Conservation (phyloP, 345 rosid genomes). For the Hibiscus mutabilis region DNA sequence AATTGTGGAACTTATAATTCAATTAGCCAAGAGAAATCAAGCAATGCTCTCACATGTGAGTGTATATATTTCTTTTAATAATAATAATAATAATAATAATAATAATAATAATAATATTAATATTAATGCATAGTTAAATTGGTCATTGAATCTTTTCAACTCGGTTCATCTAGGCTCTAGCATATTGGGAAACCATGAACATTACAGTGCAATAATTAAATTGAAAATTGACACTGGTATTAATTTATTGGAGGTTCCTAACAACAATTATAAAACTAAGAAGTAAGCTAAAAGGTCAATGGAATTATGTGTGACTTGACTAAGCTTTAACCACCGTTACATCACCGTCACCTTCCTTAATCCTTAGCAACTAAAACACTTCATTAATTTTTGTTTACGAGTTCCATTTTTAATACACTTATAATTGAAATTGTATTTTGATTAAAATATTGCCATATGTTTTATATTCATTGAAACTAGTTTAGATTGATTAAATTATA, state of each 20-base stretch:
- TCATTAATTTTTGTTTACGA: neutral
- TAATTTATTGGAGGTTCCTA: neutral
- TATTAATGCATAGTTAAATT: neutral
- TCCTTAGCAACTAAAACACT: constrained; percentile 4
- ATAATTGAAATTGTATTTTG: too few relatives aligned
- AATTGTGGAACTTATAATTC: too few relatives aligned
- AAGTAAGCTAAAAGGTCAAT: neutral
- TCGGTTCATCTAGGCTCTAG: neutral
- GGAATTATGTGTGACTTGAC: neutral
- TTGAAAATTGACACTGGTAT: neutral
- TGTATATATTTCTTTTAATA: too few relatives aligned
- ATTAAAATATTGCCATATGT: too few relatives aligned
- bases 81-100: too few relatives aligned
- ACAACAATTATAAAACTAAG: neutral
- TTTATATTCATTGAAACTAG: too few relatives aligned
- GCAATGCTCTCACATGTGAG: too few relatives aligned
- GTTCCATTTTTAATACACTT: neutral
- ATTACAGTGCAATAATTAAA: neutral
- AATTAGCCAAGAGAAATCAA: too few relatives aligned
- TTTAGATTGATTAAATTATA: neutral
- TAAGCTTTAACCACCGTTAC: neutral
- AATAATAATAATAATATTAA: too few relatives aligned
- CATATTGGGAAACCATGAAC: neutral
- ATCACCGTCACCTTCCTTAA: neutral
- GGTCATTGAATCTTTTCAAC: neutral